Conservation (phyloP, 306 rosid species). For the Dryas octopetala region DNA sequence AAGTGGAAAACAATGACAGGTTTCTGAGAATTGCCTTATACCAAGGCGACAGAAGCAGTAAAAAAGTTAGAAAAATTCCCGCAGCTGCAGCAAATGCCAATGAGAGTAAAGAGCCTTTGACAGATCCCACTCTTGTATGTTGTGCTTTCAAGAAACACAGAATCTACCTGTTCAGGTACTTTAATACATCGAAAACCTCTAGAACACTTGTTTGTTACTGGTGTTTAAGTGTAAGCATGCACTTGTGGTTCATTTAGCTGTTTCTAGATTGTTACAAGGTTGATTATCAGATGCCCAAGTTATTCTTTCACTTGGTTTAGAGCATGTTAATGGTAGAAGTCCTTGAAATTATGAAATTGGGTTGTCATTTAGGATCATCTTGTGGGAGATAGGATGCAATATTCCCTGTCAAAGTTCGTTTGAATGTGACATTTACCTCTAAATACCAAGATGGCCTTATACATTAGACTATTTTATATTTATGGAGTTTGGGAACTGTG, state of each 20-base stretch:
- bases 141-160: conserved; percentile 99
- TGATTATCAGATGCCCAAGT: background rate
- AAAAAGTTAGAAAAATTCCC: conserved; percentile 87
- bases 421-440: background rate
- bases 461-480: conserved; percentile 17
- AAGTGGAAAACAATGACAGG: conserved; percentile 97
- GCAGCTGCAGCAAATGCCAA: conserved; percentile 90
- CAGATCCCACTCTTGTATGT: conserved; percentile 89
- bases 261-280: background rate
- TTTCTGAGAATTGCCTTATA: conserved; percentile 84
- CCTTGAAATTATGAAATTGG: background rate
- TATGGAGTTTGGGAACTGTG: conserved; percentile 10
- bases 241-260: background rate
- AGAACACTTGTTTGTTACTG: background rate
- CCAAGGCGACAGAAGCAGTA: conserved; percentile 84
- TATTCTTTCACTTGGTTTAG: background rate
- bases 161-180: conserved; percentile 89
- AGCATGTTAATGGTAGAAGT: background rate
- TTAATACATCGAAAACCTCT: conserved; percentile 1
- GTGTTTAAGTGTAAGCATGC: conserved; percentile 13
- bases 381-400: background rate
- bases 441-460: conserved; percentile 11
- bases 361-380: background rate
- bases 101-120: conserved; percentile 93
- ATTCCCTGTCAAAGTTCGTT: background rate